A percentile compares a stretch with the other conserved stretches of the same genome.
phyloP scores from a whole-genome alignment of 371 early-diverging fungal species.

The Mortierella sp. region DNA sequence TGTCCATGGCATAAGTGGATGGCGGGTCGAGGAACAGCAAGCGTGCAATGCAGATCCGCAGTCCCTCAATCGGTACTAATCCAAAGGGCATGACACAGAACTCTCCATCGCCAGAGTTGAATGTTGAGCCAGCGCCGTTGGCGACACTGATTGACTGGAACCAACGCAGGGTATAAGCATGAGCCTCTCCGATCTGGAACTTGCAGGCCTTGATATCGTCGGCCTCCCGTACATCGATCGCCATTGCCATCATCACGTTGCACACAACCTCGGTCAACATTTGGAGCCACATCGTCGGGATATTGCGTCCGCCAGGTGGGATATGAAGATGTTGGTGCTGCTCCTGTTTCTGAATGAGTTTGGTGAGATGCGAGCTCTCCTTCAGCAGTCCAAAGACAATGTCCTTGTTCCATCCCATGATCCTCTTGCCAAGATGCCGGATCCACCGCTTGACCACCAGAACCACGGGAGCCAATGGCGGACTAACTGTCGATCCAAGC shows the following conservation, averaged over 20 bases:
- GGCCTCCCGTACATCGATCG: conserved; percentile 43
- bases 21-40: conserved; percentile 50
- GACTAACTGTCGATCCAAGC: conserved; percentile 22
- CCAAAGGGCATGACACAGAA: conserved; percentile 48
- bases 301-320: conserved; percentile 27
- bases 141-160: conserved; percentile 38
- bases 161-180: conserved; percentile 47
- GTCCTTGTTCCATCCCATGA: conserved; percentile 45
- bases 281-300: conserved; percentile 35
- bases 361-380: conserved; percentile 26
- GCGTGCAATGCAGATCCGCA: conserved; percentile 35
- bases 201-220: conserved; percentile 52
- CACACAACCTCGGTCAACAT: conserved; percentile 52
- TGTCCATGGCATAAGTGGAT: conserved; percentile 41
- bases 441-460: conserved; percentile 51
- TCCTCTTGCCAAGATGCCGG: conserved; percentile 46
- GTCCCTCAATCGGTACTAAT: conserved; percentile 24
- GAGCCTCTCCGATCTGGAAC: conserved; percentile 39
- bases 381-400: conserved; percentile 40
- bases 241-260: conserved; percentile 48
- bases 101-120: conserved; percentile 23
- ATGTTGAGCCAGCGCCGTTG: not conserved
- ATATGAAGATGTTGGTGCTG: conserved; percentile 13
- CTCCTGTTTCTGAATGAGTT: conserved; percentile 45
- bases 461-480: conserved; percentile 43